A percentile compares a stretch with the other conserved stretches of the same genome.
phyloP scores from a whole-genome alignment of 352 stramenopile species.

The Globisporangium lucens region DNA sequence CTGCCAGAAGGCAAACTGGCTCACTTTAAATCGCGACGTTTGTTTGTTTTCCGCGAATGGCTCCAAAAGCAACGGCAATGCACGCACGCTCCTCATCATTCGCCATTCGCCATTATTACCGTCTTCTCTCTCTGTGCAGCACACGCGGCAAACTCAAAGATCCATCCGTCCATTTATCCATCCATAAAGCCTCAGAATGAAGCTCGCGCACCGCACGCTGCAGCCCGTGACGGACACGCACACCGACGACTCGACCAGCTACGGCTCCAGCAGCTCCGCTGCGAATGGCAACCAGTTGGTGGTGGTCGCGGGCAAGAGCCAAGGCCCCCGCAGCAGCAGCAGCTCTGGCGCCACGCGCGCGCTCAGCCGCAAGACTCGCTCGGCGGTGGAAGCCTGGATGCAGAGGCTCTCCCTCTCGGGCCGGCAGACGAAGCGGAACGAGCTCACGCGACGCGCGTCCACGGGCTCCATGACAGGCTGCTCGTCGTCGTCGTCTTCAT shows the following conservation, averaged over 20 bases:
- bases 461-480: constrained; percentile 1
- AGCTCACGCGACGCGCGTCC: constrained; percentile 7
- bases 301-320: neutral
- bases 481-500: neutral
- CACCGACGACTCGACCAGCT: neutral
- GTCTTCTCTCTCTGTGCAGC: no score
- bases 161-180: neutral
- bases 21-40: neutral
- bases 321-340: neutral
- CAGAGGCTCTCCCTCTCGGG: constrained; percentile 2
- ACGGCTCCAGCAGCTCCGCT: neutral
- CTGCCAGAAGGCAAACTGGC: neutral
- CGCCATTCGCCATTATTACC: neutral
- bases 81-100: no score
- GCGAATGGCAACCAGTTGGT: neutral
- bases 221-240: neutral
- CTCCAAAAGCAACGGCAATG: neutral
- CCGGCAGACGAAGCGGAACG: neutral
- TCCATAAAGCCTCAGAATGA: neutral
- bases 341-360: neutral
- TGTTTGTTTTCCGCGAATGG: neutral
- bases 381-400: constrained; percentile 11
- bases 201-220: neutral
- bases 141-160: no score
- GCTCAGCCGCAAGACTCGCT: constrained; percentile 4